A percentile compares a stretch with the other conserved stretches of the same genome.
Evolutionary conservation across 495 filamentous ascomycete genomes (phyloP).

Genomic region (Aspergillus indologenus): DNA sequence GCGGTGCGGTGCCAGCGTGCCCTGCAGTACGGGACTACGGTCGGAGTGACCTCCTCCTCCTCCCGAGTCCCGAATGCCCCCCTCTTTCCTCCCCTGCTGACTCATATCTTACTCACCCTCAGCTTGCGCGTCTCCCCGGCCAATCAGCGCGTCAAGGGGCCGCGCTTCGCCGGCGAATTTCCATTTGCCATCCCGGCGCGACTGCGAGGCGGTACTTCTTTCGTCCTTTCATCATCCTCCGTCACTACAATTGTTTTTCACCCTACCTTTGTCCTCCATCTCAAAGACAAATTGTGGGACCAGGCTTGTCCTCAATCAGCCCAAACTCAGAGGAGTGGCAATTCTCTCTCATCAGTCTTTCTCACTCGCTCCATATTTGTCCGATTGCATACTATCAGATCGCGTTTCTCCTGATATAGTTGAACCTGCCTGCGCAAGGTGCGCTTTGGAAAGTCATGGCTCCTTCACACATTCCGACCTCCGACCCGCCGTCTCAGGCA

Average conservation of each 20-base stretch:
- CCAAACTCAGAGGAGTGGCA: neutral
- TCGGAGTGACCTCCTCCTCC: too few relatives aligned
- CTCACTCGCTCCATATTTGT: neutral
- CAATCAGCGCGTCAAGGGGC: slow-evolving; percentile 40
- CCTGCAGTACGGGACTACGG: too few relatives aligned
- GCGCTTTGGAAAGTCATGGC: slow-evolving; percentile 52
- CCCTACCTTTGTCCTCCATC: slow-evolving; percentile 3
- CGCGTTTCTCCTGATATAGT: neutral
- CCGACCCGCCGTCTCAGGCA: slow-evolving; percentile 47
- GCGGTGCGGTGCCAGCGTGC: too few relatives aligned
- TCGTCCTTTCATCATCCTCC: slow-evolving; percentile 18
- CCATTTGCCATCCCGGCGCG: slow-evolving; percentile 40
- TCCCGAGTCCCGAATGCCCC: too few relatives aligned
- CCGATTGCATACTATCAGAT: neutral
- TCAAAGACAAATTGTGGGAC: neutral
- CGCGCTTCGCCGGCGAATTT: slow-evolving; percentile 32
- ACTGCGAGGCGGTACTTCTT: slow-evolving; percentile 19
- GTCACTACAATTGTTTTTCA: slow-evolving; percentile 8
- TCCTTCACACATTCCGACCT: slow-evolving; percentile 50
- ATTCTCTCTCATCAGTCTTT: neutral
- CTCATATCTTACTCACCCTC: slow-evolving; percentile 24
- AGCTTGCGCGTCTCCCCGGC: slow-evolving; percentile 18
- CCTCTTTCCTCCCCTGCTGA: slow-evolving; percentile 22
- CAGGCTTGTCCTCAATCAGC: neutral
- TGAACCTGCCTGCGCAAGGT: slow-evolving; percentile 25